Evolutionary conservation across 495 filamentous ascomycete species (phyloP).

Genomic region (Halenospora varia): DNA sequence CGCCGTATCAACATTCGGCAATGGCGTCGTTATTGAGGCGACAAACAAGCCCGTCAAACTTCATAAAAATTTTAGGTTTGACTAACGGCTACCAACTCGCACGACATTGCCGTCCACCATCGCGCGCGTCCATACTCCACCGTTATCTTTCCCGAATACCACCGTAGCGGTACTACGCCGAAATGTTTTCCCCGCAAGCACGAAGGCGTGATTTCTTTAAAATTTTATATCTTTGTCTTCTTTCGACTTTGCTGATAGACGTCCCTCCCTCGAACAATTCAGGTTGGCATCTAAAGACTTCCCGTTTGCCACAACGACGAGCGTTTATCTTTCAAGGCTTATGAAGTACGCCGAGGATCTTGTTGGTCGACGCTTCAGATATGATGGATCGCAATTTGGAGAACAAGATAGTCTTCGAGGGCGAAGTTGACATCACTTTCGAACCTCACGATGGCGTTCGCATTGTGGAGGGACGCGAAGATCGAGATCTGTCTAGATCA

Average conservation of each 20-base stretch:
- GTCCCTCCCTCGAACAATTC: too few relatives aligned
- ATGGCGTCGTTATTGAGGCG: too few relatives aligned
- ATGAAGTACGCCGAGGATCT: too few relatives aligned
- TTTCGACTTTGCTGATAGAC: neutral
- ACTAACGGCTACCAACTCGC: too few relatives aligned
- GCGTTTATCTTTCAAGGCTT: neutral
- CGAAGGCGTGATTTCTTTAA: neutral
- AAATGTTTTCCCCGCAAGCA: neutral
- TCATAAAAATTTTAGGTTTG: too few relatives aligned
- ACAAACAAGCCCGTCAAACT: too few relatives aligned
- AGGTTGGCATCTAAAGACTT: too few relatives aligned
- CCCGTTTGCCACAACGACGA: too few relatives aligned
- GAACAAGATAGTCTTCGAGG: neutral
- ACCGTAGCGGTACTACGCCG: neutral
- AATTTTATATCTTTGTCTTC: neutral
- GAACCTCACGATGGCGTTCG: neutral
- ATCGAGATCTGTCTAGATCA: conserved; percentile 35
- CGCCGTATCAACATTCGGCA: too few relatives aligned
- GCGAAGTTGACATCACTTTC: neutral
- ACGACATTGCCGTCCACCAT: too few relatives aligned
- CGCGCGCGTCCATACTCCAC: too few relatives aligned
- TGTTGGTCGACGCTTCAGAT: too few relatives aligned
- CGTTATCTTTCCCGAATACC: neutral
- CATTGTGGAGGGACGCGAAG: conserved; percentile 20
- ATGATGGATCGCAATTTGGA: neutral